Base-by-base conservation (phyloP, 2,329 filamentous ascomycete genomes). In the Blumeria graminis region DNA sequence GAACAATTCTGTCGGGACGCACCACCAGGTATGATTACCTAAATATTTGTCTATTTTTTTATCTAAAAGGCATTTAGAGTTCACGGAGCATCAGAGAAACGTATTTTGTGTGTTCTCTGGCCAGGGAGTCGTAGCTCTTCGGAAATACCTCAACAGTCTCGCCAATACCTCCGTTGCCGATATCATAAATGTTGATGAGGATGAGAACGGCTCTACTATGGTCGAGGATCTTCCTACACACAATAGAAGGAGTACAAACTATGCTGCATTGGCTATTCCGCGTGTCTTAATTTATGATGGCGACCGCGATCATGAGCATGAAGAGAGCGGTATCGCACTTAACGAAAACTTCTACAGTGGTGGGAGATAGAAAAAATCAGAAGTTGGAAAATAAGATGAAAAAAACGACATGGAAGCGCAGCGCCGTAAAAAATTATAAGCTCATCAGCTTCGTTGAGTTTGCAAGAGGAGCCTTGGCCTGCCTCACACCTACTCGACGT, bases 91-190 rank as follows among this genome's bases (percentile, higher is more conserved):
- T 65, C 92, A 98, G 68, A 81, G 92, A 60, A 83, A 90, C 55
- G 87, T 96, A 7, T 98, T 98, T 67, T 98, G 92, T 65, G 92
- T 98, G 56, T 98, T 98, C 68, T 95, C 89, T 1, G 90, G 92
- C 6, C 76, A 78, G 32, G 89, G 89, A 56, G 90, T 98, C 1
- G 72, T 73, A 45, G 77, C 78, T 43, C 77, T 98, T 32, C 82
- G 90, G 45, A 76, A 82, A 33, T 85, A 88, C 65, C 74, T 98
- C 41, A 93, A 76, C 81, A 84, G 55, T 77, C 84, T 55, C 16
- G 41, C 41, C 16, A 18, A 10, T 45, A 22, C n/a, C 13, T 22
- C 22, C 11, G 45, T 11, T 32, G 32, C 11, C 18, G 32, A 48
- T 28, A 6, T 18, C 1, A 16, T 43, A 6, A 14, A 43, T n/a